Evolutionary conservation across 129 eudicot genomes (phyloP).

Genomic region (Artemisia argyi): DNA sequence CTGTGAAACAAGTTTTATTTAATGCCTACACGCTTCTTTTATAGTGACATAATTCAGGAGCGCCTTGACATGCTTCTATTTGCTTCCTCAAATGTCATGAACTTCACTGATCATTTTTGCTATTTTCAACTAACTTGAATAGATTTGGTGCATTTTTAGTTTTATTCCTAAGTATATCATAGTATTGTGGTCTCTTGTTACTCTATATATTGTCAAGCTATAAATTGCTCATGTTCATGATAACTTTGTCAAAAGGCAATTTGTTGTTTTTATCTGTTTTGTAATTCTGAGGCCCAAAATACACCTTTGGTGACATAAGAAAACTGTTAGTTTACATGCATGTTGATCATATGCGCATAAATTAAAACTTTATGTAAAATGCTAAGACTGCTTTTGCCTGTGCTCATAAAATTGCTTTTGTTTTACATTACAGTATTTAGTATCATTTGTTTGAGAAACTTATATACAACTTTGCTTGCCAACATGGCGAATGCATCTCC

Average conservation of each 20-base stretch:
- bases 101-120: too few relatives aligned
- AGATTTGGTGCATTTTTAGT: constrained; percentile 6
- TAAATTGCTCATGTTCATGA: not conserved
- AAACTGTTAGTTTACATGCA: not conserved
- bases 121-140: too few relatives aligned
- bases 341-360: constrained; percentile 13
- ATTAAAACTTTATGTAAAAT: not conserved
- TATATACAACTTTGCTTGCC: too few relatives aligned
- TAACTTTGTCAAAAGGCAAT: not conserved
- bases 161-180: constrained; percentile 1
- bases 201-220: not conserved
- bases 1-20: too few relatives aligned
- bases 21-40: too few relatives aligned
- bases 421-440: not conserved
- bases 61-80: too few relatives aligned
- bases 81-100: too few relatives aligned
- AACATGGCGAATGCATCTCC: too few relatives aligned
- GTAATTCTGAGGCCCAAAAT: not conserved
- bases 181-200: not conserved
- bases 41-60: too few relatives aligned
- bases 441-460: not conserved
- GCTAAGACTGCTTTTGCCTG: too few relatives aligned
- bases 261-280: not conserved
- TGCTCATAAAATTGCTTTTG: too few relatives aligned
- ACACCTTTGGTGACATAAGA: not conserved